Percentiles rank a stretch among this genome's conserved stretches.
These are phyloP conservation scores for Mycosphaerella arachidis DNA, from an alignment of 2,329 filamentous ascomycete species.

Conservation along the genomic window DNA sequence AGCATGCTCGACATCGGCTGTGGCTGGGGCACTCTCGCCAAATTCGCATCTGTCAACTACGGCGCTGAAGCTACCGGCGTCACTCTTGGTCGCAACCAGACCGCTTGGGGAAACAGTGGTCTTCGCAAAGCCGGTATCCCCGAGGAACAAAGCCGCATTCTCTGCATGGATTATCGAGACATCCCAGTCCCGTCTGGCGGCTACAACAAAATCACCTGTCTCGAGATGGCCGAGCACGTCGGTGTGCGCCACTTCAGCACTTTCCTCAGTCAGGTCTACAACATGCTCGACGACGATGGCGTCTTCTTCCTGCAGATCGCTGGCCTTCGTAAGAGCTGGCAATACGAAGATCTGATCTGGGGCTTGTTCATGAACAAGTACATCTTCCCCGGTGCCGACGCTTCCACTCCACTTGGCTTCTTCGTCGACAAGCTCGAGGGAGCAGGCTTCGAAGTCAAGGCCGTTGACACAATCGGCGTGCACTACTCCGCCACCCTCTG, in stretches of 20 bases:
- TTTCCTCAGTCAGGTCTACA: constrained; percentile 82
- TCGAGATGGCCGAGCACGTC: constrained; percentile 99
- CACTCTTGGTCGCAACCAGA: constrained; percentile 93
- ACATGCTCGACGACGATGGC: constrained; percentile 96
- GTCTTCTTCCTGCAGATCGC: constrained; percentile 95
- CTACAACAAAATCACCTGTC: constrained; percentile 93
- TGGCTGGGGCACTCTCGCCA: constrained; percentile 94
- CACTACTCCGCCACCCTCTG: constrained; percentile 96
- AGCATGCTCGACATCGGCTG: constrained; percentile 90
- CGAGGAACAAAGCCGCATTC: constrained; percentile 83
- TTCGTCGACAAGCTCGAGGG: constrained; percentile 80
- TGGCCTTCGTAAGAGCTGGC: constrained; percentile 89
- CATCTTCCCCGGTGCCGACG: constrained; percentile 94
- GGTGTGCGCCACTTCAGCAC: constrained; percentile 80
- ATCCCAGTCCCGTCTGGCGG: constrained; percentile 69
- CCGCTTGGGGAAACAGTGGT: constrained; percentile 90
- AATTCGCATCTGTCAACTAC: constrained; percentile 89
- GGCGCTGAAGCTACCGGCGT: constrained; percentile 81
- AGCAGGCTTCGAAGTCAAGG: constrained; percentile 86
- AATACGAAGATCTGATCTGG: constrained; percentile 97
- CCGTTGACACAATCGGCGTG: constrained; percentile 86
- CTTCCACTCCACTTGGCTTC: constrained; percentile 85
- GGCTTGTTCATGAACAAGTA: constrained; percentile 99
- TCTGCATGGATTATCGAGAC: constrained; percentile 97
- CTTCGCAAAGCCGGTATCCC: constrained; percentile 76